Evolutionary conservation across 805 yeast species (phyloP).

Genomic region (Saccharomycopsis babjevae): DNA sequence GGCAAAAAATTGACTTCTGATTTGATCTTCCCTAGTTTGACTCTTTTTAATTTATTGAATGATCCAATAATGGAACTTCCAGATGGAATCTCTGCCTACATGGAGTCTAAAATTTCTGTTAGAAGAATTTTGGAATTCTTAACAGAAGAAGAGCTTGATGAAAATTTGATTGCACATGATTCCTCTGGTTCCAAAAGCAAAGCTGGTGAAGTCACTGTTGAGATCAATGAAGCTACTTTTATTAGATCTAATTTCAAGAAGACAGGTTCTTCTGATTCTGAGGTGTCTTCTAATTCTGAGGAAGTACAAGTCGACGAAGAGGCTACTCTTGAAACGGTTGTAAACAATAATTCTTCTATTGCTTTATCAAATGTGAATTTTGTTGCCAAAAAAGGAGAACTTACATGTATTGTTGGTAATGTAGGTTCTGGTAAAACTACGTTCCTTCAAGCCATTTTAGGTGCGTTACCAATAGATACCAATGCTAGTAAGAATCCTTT

Average conservation of each 20-base stretch:
- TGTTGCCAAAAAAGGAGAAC: constrained; percentile 39
- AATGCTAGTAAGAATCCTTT: constrained; percentile 20
- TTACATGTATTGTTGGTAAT: constrained; percentile 53
- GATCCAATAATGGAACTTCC: constrained; percentile 55
- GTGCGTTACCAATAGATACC: constrained; percentile 34
- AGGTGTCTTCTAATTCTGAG: constrained; percentile 22
- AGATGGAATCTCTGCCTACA: constrained; percentile 40
- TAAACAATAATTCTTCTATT: constrained; percentile 34
- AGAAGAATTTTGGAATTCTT: constrained; percentile 43
- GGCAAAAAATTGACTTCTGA: constrained; percentile 52
- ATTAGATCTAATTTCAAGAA: constrained; percentile 33
- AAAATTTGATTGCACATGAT: constrained; percentile 18
- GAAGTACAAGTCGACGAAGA: constrained; percentile 31
- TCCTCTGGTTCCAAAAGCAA: not conserved
- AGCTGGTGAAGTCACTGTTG: constrained; percentile 26
- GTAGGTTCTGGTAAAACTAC: constrained; percentile 66
- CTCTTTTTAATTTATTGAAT: constrained; percentile 48
- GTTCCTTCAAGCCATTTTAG: constrained; percentile 42
- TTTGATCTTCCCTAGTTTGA: constrained; percentile 57
- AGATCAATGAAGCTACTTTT: constrained; percentile 41
- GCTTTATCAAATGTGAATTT: constrained; percentile 43
- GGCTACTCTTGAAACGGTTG: constrained; percentile 22
- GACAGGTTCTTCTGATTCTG: constrained; percentile 30
- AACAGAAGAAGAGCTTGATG: constrained; percentile 35
- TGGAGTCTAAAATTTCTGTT: constrained; percentile 52